Percentiles rank a stretch among this genome's conserved stretches.
These are phyloP conservation scores for Colletotrichum sp. DNA, from an alignment of 2,329 filamentous ascomycete species.

Conservation along the genomic window DNA sequence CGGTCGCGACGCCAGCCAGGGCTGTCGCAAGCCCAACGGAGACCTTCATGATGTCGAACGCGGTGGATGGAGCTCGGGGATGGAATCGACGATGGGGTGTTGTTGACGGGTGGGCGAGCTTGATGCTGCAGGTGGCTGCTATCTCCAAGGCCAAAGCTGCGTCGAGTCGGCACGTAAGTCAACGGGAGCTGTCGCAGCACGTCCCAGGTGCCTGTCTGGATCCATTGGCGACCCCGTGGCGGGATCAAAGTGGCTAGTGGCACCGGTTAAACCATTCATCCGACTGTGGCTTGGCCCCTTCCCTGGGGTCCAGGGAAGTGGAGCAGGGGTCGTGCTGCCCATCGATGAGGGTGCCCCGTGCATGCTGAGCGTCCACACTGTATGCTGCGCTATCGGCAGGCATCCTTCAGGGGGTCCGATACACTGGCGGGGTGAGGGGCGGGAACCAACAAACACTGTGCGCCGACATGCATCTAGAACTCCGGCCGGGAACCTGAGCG, in stretches of 20 bases:
- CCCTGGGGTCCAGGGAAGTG: not conserved
- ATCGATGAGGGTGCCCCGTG: not conserved
- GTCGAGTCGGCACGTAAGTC: constrained; percentile 11
- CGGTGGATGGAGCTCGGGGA: not conserved
- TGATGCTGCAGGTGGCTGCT: constrained; percentile 17
- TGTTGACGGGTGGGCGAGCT: not conserved
- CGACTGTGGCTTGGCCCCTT: not conserved
- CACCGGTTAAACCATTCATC: not conserved
- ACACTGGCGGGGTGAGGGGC: not conserved
- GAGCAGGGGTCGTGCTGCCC: not conserved
- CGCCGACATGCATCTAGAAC: not conserved
- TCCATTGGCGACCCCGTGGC: not conserved
- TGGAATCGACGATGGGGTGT: not conserved
- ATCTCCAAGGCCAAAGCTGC: constrained; percentile 15
- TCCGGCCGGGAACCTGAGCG: not conserved
- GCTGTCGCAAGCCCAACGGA: constrained; percentile 42
- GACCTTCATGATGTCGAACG: constrained; percentile 45
- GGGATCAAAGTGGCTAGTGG: not conserved
- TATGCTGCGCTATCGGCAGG: not conserved
- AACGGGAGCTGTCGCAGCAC: not conserved
- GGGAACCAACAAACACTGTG: not conserved
- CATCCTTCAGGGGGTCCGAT: not conserved
- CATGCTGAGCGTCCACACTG: not conserved
- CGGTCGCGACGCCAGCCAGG: constrained; percentile 41
- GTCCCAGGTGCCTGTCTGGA: not conserved